These are phyloP conservation scores for Cyclotella atomus DNA, from an alignment of 108 stramenopile species.

Conservation along the genomic window DNA sequence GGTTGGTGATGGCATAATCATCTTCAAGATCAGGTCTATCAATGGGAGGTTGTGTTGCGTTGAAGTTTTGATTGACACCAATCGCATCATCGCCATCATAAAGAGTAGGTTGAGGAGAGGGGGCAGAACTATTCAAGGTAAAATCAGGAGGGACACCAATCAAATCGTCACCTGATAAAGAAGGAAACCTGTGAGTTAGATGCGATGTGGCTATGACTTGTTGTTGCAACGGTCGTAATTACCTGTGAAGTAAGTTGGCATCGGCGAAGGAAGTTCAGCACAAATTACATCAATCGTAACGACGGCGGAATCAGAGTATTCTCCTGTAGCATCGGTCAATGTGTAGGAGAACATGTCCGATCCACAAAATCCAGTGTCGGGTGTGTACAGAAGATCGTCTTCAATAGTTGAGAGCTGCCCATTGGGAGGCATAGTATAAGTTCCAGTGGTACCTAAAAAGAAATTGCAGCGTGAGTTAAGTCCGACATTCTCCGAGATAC, in stretches of 20 bases:
- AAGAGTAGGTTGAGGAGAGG: neutral
- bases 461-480: neutral
- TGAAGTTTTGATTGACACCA: neutral
- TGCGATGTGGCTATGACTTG: too few species aligned
- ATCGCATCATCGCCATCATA: constrained; percentile 1
- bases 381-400: constrained; percentile 21
- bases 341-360: constrained; percentile 26
- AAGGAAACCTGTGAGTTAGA: neutral
- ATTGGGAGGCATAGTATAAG: neutral
- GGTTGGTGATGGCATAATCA: constrained; percentile 21
- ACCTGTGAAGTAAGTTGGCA: neutral
- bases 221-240: too few species aligned
- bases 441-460: constrained; percentile 14
- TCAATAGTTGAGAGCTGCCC: constrained; percentile 1
- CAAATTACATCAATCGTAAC: constrained; percentile 20
- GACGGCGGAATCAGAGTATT: constrained; percentile 19
- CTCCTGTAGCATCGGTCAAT: constrained; percentile 12
- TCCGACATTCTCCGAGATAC: too few species aligned
- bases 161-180: constrained; percentile 6
- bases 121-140: neutral
- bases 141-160: constrained; percentile 5
- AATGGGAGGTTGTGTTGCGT: neutral
- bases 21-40: constrained; percentile 11
- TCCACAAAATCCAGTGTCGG: constrained; percentile 18
- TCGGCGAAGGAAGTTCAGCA: neutral